Percentiles rank a stretch among this genome's conserved stretches.
phyloP scores from a whole-genome alignment of 306 rosid species.

The Corylus avellana region DNA sequence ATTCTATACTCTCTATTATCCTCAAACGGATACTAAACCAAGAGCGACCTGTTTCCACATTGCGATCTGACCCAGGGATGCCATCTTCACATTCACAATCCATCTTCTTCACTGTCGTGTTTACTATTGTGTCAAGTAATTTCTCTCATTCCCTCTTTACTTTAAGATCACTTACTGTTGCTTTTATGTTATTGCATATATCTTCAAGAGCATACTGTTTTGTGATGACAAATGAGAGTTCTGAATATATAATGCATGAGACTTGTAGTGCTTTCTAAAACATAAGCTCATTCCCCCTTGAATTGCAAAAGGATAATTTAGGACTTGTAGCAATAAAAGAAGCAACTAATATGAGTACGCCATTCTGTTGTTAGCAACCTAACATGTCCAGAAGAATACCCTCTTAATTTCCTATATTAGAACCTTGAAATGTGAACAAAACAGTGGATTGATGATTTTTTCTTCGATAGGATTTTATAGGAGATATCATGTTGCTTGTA shows the following conservation, averaged over 20 bases:
- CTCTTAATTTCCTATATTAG: neutral
- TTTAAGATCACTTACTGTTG: constrained; percentile 13
- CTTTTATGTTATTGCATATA: neutral
- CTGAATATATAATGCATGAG: neutral
- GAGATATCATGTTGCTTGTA: neutral
- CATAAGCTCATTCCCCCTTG: neutral
- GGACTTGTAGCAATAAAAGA: no score
- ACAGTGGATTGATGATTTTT: neutral
- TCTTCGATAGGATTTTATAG: neutral
- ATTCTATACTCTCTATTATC: constrained; percentile 46
- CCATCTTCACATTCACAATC: constrained; percentile 90
- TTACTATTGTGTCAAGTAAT: constrained; percentile 65
- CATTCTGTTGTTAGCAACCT: neutral
- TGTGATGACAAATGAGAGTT: constrained; percentile 7
- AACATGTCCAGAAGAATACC: neutral
- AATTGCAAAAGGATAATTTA: neutral
- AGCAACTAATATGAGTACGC: neutral
- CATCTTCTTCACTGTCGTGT: constrained; percentile 59
- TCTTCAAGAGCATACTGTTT: neutral
- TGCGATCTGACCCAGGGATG: constrained; percentile 91
- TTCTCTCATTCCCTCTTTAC: constrained; percentile 24
- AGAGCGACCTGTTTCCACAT: constrained; percentile 65
- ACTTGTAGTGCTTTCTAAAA: neutral
- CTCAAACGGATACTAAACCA: constrained; percentile 77
- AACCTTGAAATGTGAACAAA: neutral